These are phyloP conservation scores for Kodamaea restingae DNA, from an alignment of 805 yeast species.

Conservation along the genomic window DNA sequence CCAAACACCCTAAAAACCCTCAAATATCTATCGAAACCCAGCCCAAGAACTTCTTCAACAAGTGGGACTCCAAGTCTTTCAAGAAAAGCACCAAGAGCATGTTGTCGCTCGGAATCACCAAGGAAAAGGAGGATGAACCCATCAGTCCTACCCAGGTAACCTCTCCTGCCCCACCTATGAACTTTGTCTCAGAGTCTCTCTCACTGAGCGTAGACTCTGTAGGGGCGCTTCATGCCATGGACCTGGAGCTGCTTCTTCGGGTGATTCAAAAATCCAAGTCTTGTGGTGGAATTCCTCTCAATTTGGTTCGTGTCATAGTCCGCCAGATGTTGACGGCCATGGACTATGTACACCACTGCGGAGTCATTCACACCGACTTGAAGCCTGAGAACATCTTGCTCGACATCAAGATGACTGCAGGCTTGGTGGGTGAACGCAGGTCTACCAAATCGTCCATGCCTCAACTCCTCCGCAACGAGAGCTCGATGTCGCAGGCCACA, in stretches of 20 bases:
- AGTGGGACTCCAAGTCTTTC: conserved; percentile 17
- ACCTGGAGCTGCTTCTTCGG: conserved; percentile 23
- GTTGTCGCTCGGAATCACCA: conserved; percentile 19
- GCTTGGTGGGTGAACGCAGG: conserved; percentile 42
- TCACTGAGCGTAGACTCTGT: conserved; percentile 5
- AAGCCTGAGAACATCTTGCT: conserved; percentile 44
- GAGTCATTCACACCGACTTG: conserved; percentile 50
- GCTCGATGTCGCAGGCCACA: conserved; percentile 5
- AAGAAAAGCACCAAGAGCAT: conserved; percentile 20
- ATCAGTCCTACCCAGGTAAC: conserved; percentile 1
- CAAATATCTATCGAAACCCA: no score
- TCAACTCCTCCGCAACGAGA: conserved; percentile 2
- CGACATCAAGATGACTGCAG: conserved; percentile 52
- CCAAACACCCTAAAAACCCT: no score
- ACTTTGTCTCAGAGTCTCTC: conserved; percentile 3
- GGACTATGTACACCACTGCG: conserved; percentile 61
- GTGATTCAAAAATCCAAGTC: conserved; percentile 35
- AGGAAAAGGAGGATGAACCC: not conserved
- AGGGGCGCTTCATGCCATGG: conserved; percentile 12
- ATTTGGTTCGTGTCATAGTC: conserved; percentile 51
- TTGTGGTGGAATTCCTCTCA: conserved; percentile 52
- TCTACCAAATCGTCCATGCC: conserved; percentile 12
- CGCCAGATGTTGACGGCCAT: conserved; percentile 53
- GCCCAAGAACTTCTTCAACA: conserved; percentile 12
- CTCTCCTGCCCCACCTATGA: conserved; percentile 1